Conservation (phyloP, 495 filamentous ascomycete genomes). For the Baudoinia panamericana region DNA sequence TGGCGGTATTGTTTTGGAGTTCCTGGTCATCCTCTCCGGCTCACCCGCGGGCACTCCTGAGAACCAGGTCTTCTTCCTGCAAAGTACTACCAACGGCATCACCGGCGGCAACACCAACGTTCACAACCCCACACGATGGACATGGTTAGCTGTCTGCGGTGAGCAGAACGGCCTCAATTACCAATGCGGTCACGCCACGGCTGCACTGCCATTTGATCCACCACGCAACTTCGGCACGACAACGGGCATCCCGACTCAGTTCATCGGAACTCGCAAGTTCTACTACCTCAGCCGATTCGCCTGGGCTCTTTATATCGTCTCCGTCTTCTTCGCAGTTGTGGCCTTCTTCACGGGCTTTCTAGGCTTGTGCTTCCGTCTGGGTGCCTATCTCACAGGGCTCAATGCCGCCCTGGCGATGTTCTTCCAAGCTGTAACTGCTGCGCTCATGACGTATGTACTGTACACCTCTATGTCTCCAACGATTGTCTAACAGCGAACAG, state of each 20-base stretch:
- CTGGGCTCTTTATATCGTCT: constrained; percentile 59
- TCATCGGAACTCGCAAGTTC: constrained; percentile 46
- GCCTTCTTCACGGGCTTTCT: constrained; percentile 50
- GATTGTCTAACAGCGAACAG: constrained; percentile 32
- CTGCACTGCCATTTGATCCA: constrained; percentile 55
- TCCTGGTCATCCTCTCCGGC: constrained; percentile 68
- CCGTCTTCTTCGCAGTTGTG: constrained; percentile 48
- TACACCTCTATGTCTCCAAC: background rate
- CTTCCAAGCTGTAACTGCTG: constrained; percentile 50
- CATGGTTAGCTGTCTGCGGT: constrained; percentile 66
- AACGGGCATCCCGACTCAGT: constrained; percentile 39
- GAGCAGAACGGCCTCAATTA: constrained; percentile 40
- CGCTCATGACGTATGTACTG: constrained; percentile 56
- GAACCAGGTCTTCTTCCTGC: constrained; percentile 68
- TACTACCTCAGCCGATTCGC: constrained; percentile 55
- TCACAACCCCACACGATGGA: constrained; percentile 61
- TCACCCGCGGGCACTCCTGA: constrained; percentile 43
- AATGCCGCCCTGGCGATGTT: constrained; percentile 42
- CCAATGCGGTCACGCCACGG: constrained; percentile 40
- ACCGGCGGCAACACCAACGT: constrained; percentile 33
- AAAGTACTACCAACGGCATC: constrained; percentile 58
- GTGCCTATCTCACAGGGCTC: constrained; percentile 45
- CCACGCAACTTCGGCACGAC: constrained; percentile 49
- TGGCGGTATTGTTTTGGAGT: constrained; percentile 59
- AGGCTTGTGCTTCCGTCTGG: constrained; percentile 48